Evolutionary conservation across 192 early-diverging fungal genomes (phyloP).

Genomic region (Coemansia asiatica): DNA sequence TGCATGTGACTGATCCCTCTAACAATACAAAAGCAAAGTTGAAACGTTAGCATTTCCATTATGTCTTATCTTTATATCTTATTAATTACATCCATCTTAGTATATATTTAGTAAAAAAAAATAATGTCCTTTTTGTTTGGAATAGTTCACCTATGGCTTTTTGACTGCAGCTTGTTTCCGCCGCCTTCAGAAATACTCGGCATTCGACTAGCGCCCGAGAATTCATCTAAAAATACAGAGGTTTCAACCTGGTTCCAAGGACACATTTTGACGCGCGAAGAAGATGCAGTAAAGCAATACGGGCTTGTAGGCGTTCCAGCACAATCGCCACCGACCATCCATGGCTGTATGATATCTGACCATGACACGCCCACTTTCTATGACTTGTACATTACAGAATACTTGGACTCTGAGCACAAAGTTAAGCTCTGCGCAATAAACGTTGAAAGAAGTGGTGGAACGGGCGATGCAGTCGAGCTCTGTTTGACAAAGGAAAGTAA

Average conservation of each 20-base stretch:
- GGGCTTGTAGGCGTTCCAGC: slow-evolving; percentile 29
- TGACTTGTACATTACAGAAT: slow-evolving; percentile 29
- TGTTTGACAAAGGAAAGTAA: not conserved
- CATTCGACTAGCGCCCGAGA: too few relatives aligned
- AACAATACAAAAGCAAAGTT: not conserved
- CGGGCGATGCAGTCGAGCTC: slow-evolving; percentile 38
- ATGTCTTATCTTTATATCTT: too few relatives aligned
- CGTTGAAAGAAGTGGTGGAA: slow-evolving; percentile 32
- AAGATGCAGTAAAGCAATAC: slow-evolving; percentile 9
- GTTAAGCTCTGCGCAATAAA: slow-evolving; percentile 20
- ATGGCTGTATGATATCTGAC: slow-evolving; percentile 36
- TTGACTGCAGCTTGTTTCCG: slow-evolving; percentile 13
- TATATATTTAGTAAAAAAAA: too few relatives aligned
- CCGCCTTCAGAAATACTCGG: slow-evolving; percentile 12
- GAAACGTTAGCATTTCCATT: too few relatives aligned
- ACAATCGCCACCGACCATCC: slow-evolving; percentile 18
- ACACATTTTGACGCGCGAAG: slow-evolving; percentile 11
- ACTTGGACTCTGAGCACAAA: not conserved
- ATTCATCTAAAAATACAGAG: too few relatives aligned
- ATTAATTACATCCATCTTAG: too few relatives aligned
- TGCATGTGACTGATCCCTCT: slow-evolving; percentile 12
- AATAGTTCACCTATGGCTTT: slow-evolving; percentile 30
- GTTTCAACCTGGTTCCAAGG: slow-evolving; percentile 36
- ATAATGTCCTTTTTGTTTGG: slow-evolving; percentile 12
- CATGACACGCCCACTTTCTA: slow-evolving; percentile 30